Conservation (phyloP, 2,329 filamentous ascomycete species). For the Pyrenochaeta sp. region DNA sequence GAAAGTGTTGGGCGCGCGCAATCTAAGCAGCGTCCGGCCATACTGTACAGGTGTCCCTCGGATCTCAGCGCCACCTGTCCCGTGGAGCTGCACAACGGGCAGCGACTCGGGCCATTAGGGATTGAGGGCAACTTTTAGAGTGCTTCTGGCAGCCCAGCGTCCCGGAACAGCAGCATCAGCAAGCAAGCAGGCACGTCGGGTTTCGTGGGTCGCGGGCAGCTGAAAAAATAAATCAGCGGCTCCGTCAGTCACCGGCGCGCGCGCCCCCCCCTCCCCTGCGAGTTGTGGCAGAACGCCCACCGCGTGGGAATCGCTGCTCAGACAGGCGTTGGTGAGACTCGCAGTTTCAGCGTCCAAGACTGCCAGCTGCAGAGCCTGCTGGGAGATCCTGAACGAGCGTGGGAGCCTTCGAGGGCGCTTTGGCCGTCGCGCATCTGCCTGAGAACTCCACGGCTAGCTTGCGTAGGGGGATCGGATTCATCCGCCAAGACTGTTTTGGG, state of each 20-base stretch:
- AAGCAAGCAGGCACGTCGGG: background rate
- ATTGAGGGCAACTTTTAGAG: background rate
- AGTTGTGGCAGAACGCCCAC: constrained; percentile 4
- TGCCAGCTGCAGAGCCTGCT: constrained; percentile 12
- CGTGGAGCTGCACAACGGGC: background rate
- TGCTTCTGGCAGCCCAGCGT: constrained; percentile 1
- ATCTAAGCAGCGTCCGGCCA: constrained; percentile 14
- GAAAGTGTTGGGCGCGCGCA: constrained; percentile 23
- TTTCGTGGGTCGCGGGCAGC: constrained; percentile 9
- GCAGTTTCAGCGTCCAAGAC: constrained; percentile 31
- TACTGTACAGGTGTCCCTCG: background rate
- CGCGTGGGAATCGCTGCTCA: constrained; percentile 5
- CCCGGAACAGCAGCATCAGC: constrained; percentile 6
- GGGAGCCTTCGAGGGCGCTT: constrained; percentile 12
- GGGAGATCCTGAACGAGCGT: background rate
- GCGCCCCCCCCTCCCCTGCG: constrained; percentile 4
- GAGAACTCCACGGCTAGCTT: constrained; percentile 16
- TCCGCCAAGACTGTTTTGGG: constrained; percentile 32
- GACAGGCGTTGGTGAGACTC: constrained; percentile 35
- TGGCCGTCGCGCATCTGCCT: constrained; percentile 34
- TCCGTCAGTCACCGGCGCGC: constrained; percentile 26
- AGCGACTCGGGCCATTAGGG: background rate
- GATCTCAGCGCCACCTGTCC: constrained; percentile 13
- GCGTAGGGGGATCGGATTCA: constrained; percentile 28
- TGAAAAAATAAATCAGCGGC: constrained; percentile 22